phyloP scores from a whole-genome alignment of 805 yeast genomes.

The Yarrowia sp. region DNA sequence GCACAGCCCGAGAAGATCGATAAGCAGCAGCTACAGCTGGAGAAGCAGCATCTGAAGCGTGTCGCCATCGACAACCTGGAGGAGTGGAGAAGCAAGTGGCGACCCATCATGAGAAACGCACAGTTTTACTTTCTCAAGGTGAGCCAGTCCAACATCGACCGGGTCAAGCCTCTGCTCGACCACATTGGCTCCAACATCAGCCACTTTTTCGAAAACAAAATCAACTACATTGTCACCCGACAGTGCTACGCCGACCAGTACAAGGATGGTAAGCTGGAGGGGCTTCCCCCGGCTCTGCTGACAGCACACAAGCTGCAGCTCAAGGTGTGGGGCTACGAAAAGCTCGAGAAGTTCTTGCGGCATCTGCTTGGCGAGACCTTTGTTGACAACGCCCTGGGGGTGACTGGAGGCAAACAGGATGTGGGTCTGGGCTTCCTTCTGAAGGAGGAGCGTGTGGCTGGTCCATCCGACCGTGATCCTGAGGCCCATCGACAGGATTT shows the following conservation, averaged over 20 bases:
- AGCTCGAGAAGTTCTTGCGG: constrained; percentile 18
- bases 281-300: background rate
- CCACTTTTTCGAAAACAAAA: constrained; percentile 14
- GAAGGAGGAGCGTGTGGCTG: constrained; percentile 79
- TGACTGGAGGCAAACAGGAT: background rate
- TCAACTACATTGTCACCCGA: constrained; percentile 20
- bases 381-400: background rate
- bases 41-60: constrained; percentile 1
- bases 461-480: constrained; percentile 87
- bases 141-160: constrained; percentile 11
- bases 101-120: constrained; percentile 14
- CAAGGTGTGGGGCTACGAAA: constrained; percentile 25
- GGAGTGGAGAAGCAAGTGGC: constrained; percentile 25
- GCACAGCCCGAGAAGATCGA: constrained; percentile 4
- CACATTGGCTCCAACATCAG: constrained; percentile 20
- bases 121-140: constrained; percentile 13
- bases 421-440: constrained; percentile 44
- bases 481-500: constrained; percentile 80
- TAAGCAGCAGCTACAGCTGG: background rate
- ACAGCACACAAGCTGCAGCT: constrained; percentile 20
- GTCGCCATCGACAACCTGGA: constrained; percentile 15
- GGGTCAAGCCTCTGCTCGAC: constrained; percentile 17
- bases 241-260: constrained; percentile 7
- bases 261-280: constrained; percentile 7
- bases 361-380: constrained; percentile 12